A percentile compares a stretch with the other conserved stretches of the same genome.
These are phyloP conservation scores for Hagleromyces aurorensis DNA, from an alignment of 805 yeast species.

Conservation along the genomic window DNA sequence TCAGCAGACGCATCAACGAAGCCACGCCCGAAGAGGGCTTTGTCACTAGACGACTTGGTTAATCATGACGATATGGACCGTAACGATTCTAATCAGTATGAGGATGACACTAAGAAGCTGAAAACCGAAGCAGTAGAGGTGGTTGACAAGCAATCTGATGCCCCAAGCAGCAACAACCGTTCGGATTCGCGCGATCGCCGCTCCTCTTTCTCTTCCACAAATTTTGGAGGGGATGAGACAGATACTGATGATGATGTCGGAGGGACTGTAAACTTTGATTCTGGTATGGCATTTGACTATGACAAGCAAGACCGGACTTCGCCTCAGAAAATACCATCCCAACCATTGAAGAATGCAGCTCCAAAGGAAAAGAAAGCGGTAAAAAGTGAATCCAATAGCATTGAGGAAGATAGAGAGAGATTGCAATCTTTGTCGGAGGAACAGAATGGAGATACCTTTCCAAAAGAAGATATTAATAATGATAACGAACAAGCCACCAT, in stretches of 20 bases:
- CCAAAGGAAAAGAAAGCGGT: not conserved
- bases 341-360: conserved; percentile 2
- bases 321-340: too few species aligned
- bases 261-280: conserved; percentile 24
- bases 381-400: too few species aligned
- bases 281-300: conserved; percentile 29
- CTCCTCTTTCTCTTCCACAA: conserved; percentile 3
- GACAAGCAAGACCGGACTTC: conserved; percentile 24
- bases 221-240: conserved; percentile 24
- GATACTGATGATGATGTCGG: conserved; percentile 30
- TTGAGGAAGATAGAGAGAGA: too few species aligned
- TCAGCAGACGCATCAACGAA: too few species aligned
- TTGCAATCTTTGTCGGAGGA: too few species aligned
- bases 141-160: conserved; percentile 5
- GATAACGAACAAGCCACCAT: conserved; percentile 1
- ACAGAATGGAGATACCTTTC: conserved; percentile 1
- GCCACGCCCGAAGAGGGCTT: conserved; percentile 23
- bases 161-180: conserved; percentile 4
- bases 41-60: conserved; percentile 31
- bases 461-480: not conserved
- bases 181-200: conserved; percentile 3
- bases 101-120: conserved; percentile 16
- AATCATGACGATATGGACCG: conserved; percentile 32
- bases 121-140: conserved; percentile 9
- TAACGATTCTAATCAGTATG: too few species aligned